Base-by-base conservation (phyloP, 2,329 filamentous ascomycete genomes). In the Trichoderma brevicompactum region DNA sequence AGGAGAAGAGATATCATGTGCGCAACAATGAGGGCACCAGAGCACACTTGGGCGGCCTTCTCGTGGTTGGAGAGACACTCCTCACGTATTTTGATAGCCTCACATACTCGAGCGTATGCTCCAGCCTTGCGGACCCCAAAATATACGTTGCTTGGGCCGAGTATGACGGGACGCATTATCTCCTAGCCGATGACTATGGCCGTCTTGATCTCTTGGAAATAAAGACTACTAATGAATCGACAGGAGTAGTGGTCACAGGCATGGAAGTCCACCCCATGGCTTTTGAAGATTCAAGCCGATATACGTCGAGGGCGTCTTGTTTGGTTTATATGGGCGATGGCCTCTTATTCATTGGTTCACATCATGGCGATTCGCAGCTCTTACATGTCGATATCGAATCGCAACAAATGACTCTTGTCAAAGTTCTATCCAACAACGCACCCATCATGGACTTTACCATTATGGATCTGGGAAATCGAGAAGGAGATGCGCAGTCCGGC, bases 121-220 rank as follows among this genome's bases (percentile, higher is more conserved):
- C 88, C 8, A 79, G 83, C 0, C 78, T 97, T 2, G 82, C 87
- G 0, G 88, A 94, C 65, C 86, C 93, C 0, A 92, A 90, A 2
- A 89, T 97, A 41, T 98, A 96, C 71, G 90, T 95, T n/a, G 88
- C 92, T 2, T 99, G 94, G 94, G 91, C 91, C 68, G 87, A 89
- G 71, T 88, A 95, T 59, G 92, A 98, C 72, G 87, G 88, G 28
- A 89, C 90, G 44, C 85, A 90, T 72, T 98, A 93, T 79, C 82
- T 97, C n/a, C 79, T 99, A 2, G 93, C 91, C 1, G 95, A 99
- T 74, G 93, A 97, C 71, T 97, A 95, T 73, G 94, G 95, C 15
- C 86, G 85, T 56, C 77, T 99, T 28, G 93, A 94, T 73, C 81
- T 97, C n/a, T 80, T 99, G 43, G 92, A 92, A 74, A 86, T 99